Percentiles rank a stretch among this genome's conserved stretches.
These are phyloP conservation scores for Tulasnella sp. DNA, from an alignment of 768 basidiomycete species.

Conservation along the genomic window DNA sequence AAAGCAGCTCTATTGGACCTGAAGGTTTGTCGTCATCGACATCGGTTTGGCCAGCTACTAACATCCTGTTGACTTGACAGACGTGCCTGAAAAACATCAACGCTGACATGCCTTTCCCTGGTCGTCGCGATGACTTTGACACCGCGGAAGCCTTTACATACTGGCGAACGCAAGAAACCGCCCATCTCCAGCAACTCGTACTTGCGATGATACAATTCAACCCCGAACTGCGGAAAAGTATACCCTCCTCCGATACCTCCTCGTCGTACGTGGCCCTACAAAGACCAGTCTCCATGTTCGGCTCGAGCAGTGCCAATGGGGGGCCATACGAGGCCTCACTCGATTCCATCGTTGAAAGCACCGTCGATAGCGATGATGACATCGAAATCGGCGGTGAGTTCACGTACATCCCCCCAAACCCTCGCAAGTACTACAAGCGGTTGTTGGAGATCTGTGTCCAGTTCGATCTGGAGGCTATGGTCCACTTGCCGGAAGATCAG, in stretches of 20 bases:
- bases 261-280: conserved; percentile 41
- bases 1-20: conserved; percentile 78
- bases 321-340: not conserved
- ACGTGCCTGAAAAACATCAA: conserved; percentile 87
- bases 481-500: conserved; percentile 53
- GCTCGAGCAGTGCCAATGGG: not conserved
- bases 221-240: conserved; percentile 73
- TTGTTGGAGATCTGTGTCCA: conserved; percentile 73
- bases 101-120: conserved; percentile 70
- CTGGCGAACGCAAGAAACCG: conserved; percentile 72
- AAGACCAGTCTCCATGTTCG: not conserved
- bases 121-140: conserved; percentile 75
- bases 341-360: conserved; percentile 25
- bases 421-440: conserved; percentile 71
- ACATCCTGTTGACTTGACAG: conserved; percentile 29
- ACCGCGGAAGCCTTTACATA: conserved; percentile 70
- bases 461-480: conserved; percentile 79
- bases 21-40: conserved; percentile 40
- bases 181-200: conserved; percentile 78
- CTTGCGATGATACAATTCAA: conserved; percentile 75
- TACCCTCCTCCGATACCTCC: conserved; percentile 40
- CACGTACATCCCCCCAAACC: conserved; percentile 83
- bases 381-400: conserved; percentile 62
- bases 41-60: not conserved
- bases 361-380: conserved; percentile 27